phyloP scores from a whole-genome alignment of 2,329 filamentous ascomycete species.

The Aspergillus sp. region DNA sequence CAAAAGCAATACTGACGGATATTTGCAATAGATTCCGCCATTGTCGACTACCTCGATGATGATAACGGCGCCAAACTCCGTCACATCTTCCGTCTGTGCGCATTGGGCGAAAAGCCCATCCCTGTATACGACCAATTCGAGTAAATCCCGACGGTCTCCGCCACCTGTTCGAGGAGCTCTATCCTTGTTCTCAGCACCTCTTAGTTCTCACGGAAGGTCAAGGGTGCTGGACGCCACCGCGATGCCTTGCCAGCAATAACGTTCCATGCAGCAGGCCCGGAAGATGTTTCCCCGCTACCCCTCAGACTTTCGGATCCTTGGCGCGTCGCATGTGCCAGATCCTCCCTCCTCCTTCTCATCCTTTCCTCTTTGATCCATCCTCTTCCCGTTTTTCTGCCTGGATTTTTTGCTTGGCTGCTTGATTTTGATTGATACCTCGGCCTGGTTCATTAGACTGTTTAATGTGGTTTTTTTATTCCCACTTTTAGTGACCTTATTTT shows the following conservation, averaged over 20 bases:
- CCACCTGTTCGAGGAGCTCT: background rate
- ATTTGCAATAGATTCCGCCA: constrained; percentile 48
- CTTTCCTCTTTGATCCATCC: background rate
- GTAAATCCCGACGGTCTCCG: constrained; percentile 14
- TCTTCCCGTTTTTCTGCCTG: constrained; percentile 2
- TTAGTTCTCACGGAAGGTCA: background rate
- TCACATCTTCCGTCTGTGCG: constrained; percentile 54
- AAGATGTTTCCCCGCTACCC: background rate
- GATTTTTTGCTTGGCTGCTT: background rate
- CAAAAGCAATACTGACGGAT: background rate
- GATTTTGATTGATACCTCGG: constrained; percentile 23
- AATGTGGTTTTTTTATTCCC: constrained; percentile 5
- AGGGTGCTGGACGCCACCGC: background rate
- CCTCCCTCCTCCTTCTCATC: background rate
- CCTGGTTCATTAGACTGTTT: constrained; percentile 26
- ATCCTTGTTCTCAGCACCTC: background rate
- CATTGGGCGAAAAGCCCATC: constrained; percentile 53
- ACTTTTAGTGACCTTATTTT: background rate
- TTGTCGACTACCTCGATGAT: constrained; percentile 52
- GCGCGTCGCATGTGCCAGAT: constrained; percentile 13
- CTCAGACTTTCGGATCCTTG: constrained; percentile 8
- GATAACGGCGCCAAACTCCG: constrained; percentile 50
- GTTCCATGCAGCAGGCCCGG: background rate
- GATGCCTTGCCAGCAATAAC: background rate
- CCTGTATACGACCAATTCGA: constrained; percentile 43